Percentiles rank a stretch among this genome's conserved stretches.
Conservation (phyloP, 2,329 filamentous ascomycete genomes). For the Monosporascus sp. region DNA sequence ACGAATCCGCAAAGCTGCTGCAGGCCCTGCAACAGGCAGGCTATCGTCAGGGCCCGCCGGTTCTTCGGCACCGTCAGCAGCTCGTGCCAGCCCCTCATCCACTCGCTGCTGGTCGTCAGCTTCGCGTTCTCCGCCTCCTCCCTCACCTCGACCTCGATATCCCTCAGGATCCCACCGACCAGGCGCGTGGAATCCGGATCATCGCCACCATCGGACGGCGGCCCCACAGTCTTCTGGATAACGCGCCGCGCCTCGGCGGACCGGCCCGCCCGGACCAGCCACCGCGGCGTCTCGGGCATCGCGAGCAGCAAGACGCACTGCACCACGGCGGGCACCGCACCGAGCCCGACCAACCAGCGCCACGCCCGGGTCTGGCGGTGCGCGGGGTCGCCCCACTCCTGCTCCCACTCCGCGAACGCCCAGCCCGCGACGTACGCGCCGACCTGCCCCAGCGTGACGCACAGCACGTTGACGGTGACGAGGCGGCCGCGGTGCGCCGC, state of each 20-base stretch:
- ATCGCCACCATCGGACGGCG: slow-evolving; percentile 11
- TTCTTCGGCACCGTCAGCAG: slow-evolving; percentile 57
- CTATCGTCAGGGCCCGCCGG: slow-evolving; percentile 72
- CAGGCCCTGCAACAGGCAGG: slow-evolving; percentile 78
- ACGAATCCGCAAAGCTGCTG: slow-evolving; percentile 87
- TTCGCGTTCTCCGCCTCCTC: slow-evolving; percentile 56
- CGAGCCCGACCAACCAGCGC: slow-evolving; percentile 89
- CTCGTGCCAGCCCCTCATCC: slow-evolving; percentile 46
- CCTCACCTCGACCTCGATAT: slow-evolving; percentile 70
- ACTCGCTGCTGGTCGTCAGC: slow-evolving; percentile 24
- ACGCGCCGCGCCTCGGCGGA: slow-evolving; percentile 59
- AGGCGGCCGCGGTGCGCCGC: slow-evolving; percentile 70
- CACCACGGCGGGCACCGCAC: slow-evolving; percentile 67
- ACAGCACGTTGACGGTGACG: slow-evolving; percentile 75
- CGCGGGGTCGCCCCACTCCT: slow-evolving; percentile 28
- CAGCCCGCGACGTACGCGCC: slow-evolving; percentile 83
- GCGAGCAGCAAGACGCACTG: slow-evolving; percentile 64
- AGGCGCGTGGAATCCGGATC: slow-evolving; percentile 30
- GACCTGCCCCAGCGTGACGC: slow-evolving; percentile 84
- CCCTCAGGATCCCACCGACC: slow-evolving; percentile 56
- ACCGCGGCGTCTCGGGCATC: slow-evolving; percentile 86
- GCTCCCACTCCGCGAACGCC: slow-evolving; percentile 53
- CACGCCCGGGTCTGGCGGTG: slow-evolving; percentile 51
- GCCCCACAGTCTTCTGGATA: slow-evolving; percentile 49
- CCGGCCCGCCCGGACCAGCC: slow-evolving; percentile 68